Percentiles rank a stretch among this genome's conserved stretches.
Conservation (phyloP, 2,329 filamentous ascomycete species). For the Simplicillium sp. region DNA sequence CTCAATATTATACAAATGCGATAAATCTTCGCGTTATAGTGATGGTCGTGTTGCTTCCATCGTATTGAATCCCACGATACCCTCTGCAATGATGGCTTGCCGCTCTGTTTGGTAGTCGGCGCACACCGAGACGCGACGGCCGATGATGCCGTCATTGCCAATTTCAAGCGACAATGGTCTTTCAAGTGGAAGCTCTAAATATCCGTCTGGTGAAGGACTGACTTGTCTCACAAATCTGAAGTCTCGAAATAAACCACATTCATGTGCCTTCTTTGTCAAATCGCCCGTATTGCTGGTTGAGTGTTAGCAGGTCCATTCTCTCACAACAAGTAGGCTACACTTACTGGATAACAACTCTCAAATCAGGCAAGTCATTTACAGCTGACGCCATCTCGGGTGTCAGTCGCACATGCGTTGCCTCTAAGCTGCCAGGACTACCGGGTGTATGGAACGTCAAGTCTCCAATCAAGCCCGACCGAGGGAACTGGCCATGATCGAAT, state of each 20-base stretch:
- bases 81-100: conserved; percentile 30
- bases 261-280: conserved; percentile 25
- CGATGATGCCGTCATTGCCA: conserved; percentile 36
- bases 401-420: conserved; percentile 33
- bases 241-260: conserved; percentile 32
- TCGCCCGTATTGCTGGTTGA: conserved; percentile 29
- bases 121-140: conserved; percentile 33
- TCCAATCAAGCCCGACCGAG: conserved; percentile 11
- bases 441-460: conserved; percentile 35
- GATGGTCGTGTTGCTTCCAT: conserved; percentile 1
- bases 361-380: conserved; percentile 9
- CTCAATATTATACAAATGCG: too few species aligned
- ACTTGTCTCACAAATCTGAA: conserved; percentile 18
- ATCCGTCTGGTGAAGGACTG: conserved; percentile 2
- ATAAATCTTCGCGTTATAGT: not conserved
- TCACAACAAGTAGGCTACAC: conserved; percentile 7
- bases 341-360: conserved; percentile 36
- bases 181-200: conserved; percentile 24
- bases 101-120: conserved; percentile 13
- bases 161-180: conserved; percentile 32
- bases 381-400: conserved; percentile 18
- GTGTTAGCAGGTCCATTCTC: conserved; percentile 6
- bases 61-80: conserved; percentile 40
- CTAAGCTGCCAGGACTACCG: conserved; percentile 22
- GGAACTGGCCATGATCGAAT: conserved; percentile 3